phyloP scores from a whole-genome alignment of 1,139 yeast genomes.

The Zygoascus sp. region DNA sequence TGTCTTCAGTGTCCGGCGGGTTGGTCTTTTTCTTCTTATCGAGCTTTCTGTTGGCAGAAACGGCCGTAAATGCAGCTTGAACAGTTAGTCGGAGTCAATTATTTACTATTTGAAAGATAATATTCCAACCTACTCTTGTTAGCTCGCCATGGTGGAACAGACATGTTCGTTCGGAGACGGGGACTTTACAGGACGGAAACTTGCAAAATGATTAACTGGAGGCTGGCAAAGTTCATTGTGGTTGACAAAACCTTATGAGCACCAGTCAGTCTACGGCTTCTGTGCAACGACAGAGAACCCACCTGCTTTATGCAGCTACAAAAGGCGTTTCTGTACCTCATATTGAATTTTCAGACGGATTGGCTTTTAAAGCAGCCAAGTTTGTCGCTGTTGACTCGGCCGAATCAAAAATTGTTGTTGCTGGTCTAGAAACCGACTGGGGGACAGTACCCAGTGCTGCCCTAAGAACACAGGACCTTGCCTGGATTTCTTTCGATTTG shows the following conservation, averaged over 20 bases:
- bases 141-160: slow-evolving; percentile 30
- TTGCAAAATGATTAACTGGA: no score
- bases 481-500: slow-evolving; percentile 8
- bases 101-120: no score
- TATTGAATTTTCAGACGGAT: slow-evolving; percentile 17
- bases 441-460: slow-evolving; percentile 16
- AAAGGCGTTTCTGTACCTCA: slow-evolving; percentile 5
- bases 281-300: slow-evolving; percentile 21
- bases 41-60: background rate
- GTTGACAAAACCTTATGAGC: no score
- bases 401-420: slow-evolving; percentile 25
- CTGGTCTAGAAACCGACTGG: slow-evolving; percentile 25
- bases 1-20: background rate
- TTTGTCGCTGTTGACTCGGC: slow-evolving; percentile 27
- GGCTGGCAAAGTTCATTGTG: no score
- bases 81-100: background rate
- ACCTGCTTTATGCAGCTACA: slow-evolving; percentile 17
- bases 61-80: slow-evolving; percentile 5
- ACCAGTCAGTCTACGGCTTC: slow-evolving; percentile 15
- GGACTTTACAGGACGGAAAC: background rate
- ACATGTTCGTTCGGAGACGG: slow-evolving; percentile 17
- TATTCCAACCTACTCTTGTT: slow-evolving; percentile 11
- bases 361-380: slow-evolving; percentile 15
- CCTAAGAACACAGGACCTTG: slow-evolving; percentile 2
- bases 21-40: background rate